A percentile compares a stretch with the other conserved stretches of the same genome.
Evolutionary conservation across 805 yeast species (phyloP).

Genomic region (Saturnispora zaruensis): DNA sequence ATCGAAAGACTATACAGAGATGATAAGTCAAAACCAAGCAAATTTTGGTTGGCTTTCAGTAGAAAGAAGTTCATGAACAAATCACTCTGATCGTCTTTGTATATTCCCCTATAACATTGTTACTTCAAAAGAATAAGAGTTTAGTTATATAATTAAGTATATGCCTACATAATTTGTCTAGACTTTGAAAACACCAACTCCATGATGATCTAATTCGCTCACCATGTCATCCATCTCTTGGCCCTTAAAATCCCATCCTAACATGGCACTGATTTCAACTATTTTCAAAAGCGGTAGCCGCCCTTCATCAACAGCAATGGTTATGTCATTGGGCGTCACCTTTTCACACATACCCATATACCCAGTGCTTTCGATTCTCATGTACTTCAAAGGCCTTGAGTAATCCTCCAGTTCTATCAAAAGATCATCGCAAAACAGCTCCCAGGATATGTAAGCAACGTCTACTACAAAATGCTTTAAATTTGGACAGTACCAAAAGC

Average conservation of each 20-base stretch:
- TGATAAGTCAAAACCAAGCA: conserved; percentile 58
- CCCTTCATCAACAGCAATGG: conserved; percentile 73
- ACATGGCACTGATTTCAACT: conserved; percentile 59
- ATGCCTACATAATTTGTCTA: background rate
- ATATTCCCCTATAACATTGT: background rate
- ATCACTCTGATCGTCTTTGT: conserved; percentile 37
- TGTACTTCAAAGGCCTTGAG: conserved; percentile 42
- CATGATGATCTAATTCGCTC: conserved; percentile 61
- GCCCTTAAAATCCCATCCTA: conserved; percentile 77
- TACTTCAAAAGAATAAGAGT: background rate
- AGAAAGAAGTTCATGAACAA: conserved; percentile 95
- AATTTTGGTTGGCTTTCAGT: conserved; percentile 93
- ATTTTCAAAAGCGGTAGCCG: conserved; percentile 60
- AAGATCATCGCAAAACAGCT: conserved; percentile 41
- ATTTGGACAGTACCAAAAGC: conserved; percentile 71
- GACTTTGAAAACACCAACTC: conserved; percentile 29
- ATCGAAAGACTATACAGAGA: conserved; percentile 63
- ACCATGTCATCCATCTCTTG: conserved; percentile 57
- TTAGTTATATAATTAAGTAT: background rate
- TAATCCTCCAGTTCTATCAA: conserved; percentile 27
- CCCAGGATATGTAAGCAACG: conserved; percentile 65
- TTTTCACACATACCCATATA: conserved; percentile 75
- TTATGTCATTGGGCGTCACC: conserved; percentile 80
- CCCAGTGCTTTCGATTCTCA: conserved; percentile 79
- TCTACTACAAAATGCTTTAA: conserved; percentile 54